A percentile compares a stretch with the other conserved stretches of the same genome.
Conservation (phyloP, 495 filamentous ascomycete species). For the Aspergillus carlsbadensis region DNA sequence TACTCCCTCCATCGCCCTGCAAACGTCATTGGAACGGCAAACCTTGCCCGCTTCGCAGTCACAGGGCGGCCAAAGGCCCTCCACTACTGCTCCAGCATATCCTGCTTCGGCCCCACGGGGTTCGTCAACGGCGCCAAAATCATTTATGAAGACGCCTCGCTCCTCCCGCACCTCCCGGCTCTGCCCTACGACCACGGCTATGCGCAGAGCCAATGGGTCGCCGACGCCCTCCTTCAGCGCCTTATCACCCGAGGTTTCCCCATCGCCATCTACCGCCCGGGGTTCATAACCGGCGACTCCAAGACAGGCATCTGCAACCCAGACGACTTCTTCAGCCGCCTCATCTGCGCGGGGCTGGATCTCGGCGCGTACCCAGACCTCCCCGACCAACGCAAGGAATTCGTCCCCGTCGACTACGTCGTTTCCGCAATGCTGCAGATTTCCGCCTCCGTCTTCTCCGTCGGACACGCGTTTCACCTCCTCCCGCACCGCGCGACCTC, state of each 20-base stretch:
- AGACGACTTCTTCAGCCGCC: constrained; percentile 18
- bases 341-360: constrained; percentile 9
- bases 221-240: constrained; percentile 15
- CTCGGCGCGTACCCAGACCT: constrained; percentile 14
- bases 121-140: background rate
- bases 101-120: constrained; percentile 9
- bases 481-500: background rate
- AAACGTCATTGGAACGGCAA: constrained; percentile 12
- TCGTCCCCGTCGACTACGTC: constrained; percentile 19
- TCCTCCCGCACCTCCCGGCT: background rate
- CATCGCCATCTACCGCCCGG: constrained; percentile 17
- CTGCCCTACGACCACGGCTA: constrained; percentile 14
- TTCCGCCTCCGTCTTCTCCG: background rate
- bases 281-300: constrained; percentile 12
- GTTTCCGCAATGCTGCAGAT: constrained; percentile 9
- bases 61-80: constrained; percentile 8
- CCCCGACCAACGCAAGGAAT: constrained; percentile 7
- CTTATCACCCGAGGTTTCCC: constrained; percentile 15
- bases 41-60: constrained; percentile 14
- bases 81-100: constrained; percentile 21
- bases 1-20: constrained; percentile 17
- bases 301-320: constrained; percentile 14
- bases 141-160: constrained; percentile 12
- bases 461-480: background rate
- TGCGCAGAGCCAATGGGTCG: constrained; percentile 19